A percentile compares a stretch with the other conserved stretches of the same genome.
These are phyloP conservation scores for Penicillium daleae DNA, from an alignment of 495 filamentous ascomycete species.

Conservation along the genomic window DNA sequence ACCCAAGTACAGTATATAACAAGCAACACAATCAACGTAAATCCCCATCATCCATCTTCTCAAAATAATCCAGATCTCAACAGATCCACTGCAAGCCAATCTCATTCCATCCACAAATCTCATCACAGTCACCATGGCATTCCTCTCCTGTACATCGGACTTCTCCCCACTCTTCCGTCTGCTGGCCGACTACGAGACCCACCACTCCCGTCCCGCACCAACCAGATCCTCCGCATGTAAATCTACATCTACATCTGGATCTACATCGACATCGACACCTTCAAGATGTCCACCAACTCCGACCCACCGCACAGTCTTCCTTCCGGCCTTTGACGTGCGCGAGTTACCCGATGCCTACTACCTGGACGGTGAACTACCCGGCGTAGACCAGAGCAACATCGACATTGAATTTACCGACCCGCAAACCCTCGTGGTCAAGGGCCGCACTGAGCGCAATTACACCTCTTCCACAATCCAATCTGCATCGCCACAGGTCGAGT, in stretches of 20 bases:
- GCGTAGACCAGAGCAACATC: slow-evolving; percentile 75
- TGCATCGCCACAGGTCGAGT: background rate
- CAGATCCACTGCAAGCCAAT: background rate
- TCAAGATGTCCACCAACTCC: slow-evolving; percentile 22
- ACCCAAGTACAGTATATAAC: slow-evolving; percentile 10
- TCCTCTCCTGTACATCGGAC: slow-evolving; percentile 61
- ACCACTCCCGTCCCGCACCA: slow-evolving; percentile 32
- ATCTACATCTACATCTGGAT: slow-evolving; percentile 6
- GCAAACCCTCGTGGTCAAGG: slow-evolving; percentile 74
- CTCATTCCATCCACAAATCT: background rate
- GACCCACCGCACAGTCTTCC: slow-evolving; percentile 51
- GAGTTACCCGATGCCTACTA: slow-evolving; percentile 71
- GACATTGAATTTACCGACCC: slow-evolving; percentile 83
- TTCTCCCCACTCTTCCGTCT: slow-evolving; percentile 74
- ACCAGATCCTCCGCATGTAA: background rate
- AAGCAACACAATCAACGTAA: background rate
- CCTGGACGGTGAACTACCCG: slow-evolving; percentile 87
- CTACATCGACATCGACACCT: no score
- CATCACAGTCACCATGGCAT: slow-evolving; percentile 58
- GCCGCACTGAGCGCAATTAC: slow-evolving; percentile 64
- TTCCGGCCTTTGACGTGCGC: slow-evolving; percentile 79
- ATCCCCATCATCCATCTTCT: slow-evolving; percentile 1
- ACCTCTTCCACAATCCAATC: slow-evolving; percentile 6
- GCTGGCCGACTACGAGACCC: slow-evolving; percentile 73
- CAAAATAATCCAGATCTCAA: background rate